A percentile compares a stretch with the other conserved stretches of the same genome.
These are phyloP conservation scores for Dunaliella primolecta DNA, from an alignment of 139 green algal genomes.

Conservation along the genomic window DNA sequence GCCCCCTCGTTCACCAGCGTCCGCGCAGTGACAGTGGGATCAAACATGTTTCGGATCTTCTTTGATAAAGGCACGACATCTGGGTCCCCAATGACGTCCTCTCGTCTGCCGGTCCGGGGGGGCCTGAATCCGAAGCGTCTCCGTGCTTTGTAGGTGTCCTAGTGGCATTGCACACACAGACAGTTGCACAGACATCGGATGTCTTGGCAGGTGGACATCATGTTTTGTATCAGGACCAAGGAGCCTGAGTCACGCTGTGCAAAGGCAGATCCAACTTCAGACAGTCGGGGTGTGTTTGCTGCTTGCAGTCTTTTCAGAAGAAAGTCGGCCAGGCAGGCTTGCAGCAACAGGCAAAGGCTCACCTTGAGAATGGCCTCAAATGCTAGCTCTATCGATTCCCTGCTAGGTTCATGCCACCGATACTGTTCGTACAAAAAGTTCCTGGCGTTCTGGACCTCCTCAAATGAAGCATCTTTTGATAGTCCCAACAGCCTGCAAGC, in stretches of 20 bases:
- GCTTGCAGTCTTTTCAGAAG: no score
- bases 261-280: no score
- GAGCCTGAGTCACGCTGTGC: no score
- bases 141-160: slow-evolving; percentile 64
- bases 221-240: no score
- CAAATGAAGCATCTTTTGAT: slow-evolving; percentile 62
- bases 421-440: slow-evolving; percentile 81
- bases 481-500: slow-evolving; percentile 66
- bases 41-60: slow-evolving; percentile 52
- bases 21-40: slow-evolving; percentile 61
- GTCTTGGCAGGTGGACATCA: no score
- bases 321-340: no score
- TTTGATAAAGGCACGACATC: slow-evolving; percentile 28
- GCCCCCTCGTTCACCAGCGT: slow-evolving; percentile 83
- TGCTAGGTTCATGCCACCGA: slow-evolving; percentile 66
- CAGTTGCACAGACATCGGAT: no score
- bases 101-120: slow-evolving; percentile 47
- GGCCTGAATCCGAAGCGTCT: slow-evolving; percentile 70
- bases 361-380: slow-evolving; percentile 74
- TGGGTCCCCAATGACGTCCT: slow-evolving; percentile 38
- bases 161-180: background rate
- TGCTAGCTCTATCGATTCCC: slow-evolving; percentile 81
- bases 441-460: slow-evolving; percentile 78
- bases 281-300: background rate
- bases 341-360: background rate